These are phyloP conservation scores for Tulasnella sp. DNA, from an alignment of 768 basidiomycete genomes.

Conservation along the genomic window DNA sequence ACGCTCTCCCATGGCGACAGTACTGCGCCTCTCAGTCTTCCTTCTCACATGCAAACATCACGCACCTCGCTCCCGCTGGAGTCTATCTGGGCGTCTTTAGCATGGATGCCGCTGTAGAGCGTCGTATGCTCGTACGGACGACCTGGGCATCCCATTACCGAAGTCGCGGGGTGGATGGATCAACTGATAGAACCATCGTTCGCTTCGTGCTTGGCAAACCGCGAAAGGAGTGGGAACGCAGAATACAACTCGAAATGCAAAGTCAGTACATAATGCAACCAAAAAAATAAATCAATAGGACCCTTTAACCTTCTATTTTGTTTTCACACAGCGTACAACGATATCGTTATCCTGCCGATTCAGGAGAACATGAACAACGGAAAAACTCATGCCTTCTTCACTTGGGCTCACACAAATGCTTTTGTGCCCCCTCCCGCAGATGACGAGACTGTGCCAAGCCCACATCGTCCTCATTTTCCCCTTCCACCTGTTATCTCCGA, in stretches of 20 bases:
- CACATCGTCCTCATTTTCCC: constrained; percentile 11
- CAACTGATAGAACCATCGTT: constrained; percentile 26
- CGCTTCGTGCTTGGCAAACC: constrained; percentile 33
- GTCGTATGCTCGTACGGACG: constrained; percentile 31
- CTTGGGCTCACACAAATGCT: constrained; percentile 26
- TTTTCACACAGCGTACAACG: constrained; percentile 20
- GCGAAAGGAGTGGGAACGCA: constrained; percentile 22
- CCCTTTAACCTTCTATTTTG: neutral
- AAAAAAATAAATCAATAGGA: neutral
- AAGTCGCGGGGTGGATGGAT: constrained; percentile 23
- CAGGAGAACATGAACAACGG: constrained; percentile 37
- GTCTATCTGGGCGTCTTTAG: constrained; percentile 34
- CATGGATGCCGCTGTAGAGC: constrained; percentile 28
- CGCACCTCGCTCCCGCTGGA: constrained; percentile 32
- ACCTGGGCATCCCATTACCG: constrained; percentile 28
- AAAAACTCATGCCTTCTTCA: constrained; percentile 35
- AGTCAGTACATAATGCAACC: constrained; percentile 2
- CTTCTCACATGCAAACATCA: constrained; percentile 65
- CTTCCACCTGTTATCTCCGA: constrained; percentile 6
- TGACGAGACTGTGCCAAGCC: neutral
- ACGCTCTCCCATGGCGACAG: constrained; percentile 83
- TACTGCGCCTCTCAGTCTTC: constrained; percentile 56
- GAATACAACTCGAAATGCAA: constrained; percentile 32
- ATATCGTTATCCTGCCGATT: constrained; percentile 26
- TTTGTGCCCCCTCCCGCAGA: constrained; percentile 14